Evolutionary conservation across 106 monocot species (phyloP), one percentile per base, ranked within the genome.

Genomic region (Triglochin maritima): DNA sequence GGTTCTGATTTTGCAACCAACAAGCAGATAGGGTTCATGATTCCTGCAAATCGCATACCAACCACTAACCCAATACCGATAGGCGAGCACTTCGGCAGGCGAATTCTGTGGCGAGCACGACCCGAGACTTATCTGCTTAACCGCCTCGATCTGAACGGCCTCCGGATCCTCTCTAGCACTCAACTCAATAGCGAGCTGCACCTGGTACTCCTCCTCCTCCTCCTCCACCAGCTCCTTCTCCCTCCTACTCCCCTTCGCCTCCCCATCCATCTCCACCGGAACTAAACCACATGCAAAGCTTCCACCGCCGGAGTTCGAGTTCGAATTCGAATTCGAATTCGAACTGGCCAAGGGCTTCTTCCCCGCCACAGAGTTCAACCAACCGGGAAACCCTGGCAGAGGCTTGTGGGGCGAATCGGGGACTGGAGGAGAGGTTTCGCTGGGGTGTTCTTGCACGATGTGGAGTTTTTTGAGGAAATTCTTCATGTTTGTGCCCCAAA

Each of bases 121-220:
- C 0, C 88, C 88, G 5, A 88, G 79, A 56, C 88, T 88, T 49
- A 88, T 82, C 82, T 85, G 85, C 69, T 88, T 88, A 15, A 79
- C 88, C 5, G 80, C 88, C 79, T 88, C 88, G 50, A 88, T 88
- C 74, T 88, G 85, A 10, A 77, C 79, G 46, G 84, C 88, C 73
- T 88, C 88, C 3, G 88, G 88, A 65, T 88, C 85, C 77, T 88
- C 88, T 68, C 74, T 82, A 7, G 82, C 77, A 50, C 88, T 88
- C 62, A 88, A 49, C 77, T 88, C 85, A 41, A 88, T 82, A 4
- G 85, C 88, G 7, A 84, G 57, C 74, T 85, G 88, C 59, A 88
- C 67, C 77, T 88, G 88, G 60, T 75, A 82, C 62, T 82, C 88
- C 79, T 88, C 88, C 11, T 78, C 80, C 4, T 81, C 82, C 49